These are phyloP conservation scores for Seiridium unicorne DNA, from an alignment of 2,329 filamentous ascomycete species.

Conservation along the genomic window DNA sequence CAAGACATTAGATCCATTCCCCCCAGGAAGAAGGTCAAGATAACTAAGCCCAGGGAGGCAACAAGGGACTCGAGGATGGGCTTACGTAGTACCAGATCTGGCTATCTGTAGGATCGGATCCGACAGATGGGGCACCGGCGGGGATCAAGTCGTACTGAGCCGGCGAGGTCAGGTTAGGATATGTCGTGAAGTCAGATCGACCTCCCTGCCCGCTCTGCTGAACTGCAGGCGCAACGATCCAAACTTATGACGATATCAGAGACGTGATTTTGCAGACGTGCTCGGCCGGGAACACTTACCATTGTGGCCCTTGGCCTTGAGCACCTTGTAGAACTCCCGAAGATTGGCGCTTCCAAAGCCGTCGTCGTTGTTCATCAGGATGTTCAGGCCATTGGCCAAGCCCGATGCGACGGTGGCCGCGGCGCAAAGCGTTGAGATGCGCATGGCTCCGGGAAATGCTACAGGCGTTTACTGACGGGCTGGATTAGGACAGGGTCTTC, in stretches of 20 bases:
- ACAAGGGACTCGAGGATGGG: no score
- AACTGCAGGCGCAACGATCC: conserved; percentile 38
- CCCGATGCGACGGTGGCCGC: neutral
- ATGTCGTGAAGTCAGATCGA: conserved; percentile 39
- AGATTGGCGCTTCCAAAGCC: conserved; percentile 40
- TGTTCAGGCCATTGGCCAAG: conserved; percentile 2
- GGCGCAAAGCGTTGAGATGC: neutral
- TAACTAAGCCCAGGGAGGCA: no score
- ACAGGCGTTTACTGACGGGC: neutral
- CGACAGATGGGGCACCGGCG: conserved; percentile 44
- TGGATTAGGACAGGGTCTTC: neutral
- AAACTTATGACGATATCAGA: conserved; percentile 27
- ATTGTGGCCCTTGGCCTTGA: conserved; percentile 60
- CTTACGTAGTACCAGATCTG: conserved; percentile 55
- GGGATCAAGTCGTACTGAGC: conserved; percentile 45
- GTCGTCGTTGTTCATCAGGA: conserved; percentile 30
- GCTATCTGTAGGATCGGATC: conserved; percentile 47
- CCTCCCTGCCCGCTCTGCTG: conserved; percentile 46
- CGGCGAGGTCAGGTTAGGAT: conserved; percentile 36
- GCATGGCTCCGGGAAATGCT: neutral
- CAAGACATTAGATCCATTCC: no score
- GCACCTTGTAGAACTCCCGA: conserved; percentile 34
- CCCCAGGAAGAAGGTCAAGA: no score
- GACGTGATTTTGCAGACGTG: no score
- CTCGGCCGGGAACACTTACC: neutral